These are phyloP conservation scores for Entomophthora muscae DNA, from an alignment of 371 early-diverging fungal genomes.

Conservation along the genomic window DNA sequence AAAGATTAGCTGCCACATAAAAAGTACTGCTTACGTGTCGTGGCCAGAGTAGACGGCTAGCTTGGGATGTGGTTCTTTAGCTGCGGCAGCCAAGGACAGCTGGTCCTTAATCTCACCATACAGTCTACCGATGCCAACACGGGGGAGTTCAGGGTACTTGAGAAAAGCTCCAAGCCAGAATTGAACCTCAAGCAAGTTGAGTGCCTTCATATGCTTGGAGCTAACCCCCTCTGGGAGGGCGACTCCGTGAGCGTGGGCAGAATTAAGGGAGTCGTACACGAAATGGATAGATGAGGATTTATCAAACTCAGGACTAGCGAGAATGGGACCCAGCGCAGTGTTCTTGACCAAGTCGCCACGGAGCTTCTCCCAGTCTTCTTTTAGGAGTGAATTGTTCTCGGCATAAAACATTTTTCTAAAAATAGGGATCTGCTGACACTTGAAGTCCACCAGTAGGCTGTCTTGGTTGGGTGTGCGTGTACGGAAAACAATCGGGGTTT, in stretches of 20 bases:
- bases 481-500: constrained; percentile 11
- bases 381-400: neutral
- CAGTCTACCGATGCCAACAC: constrained; percentile 31
- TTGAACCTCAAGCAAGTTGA: constrained; percentile 2
- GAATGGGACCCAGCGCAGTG: constrained; percentile 15
- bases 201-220: constrained; percentile 3
- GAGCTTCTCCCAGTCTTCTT: neutral
- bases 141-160: constrained; percentile 17
- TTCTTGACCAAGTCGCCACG: neutral
- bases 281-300: neutral
- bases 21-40: constrained; percentile 38
- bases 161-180: constrained; percentile 10
- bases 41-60: constrained; percentile 58
- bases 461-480: constrained; percentile 21
- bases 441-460: constrained; percentile 23
- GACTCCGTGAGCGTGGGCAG: constrained; percentile 26
- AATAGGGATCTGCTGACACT: constrained; percentile 19
- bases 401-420: constrained; percentile 12
- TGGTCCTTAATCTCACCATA: constrained; percentile 28
- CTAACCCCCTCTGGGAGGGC: constrained; percentile 22
- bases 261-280: constrained; percentile 18
- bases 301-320: constrained; percentile 13
- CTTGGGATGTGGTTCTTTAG: constrained; percentile 21
- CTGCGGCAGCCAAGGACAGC: constrained; percentile 17
- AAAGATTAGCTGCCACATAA: constrained; percentile 4